Base-by-base conservation (phyloP, 2,329 filamentous ascomycete genomes). In the Teratosphaeriaceae sp. region DNA sequence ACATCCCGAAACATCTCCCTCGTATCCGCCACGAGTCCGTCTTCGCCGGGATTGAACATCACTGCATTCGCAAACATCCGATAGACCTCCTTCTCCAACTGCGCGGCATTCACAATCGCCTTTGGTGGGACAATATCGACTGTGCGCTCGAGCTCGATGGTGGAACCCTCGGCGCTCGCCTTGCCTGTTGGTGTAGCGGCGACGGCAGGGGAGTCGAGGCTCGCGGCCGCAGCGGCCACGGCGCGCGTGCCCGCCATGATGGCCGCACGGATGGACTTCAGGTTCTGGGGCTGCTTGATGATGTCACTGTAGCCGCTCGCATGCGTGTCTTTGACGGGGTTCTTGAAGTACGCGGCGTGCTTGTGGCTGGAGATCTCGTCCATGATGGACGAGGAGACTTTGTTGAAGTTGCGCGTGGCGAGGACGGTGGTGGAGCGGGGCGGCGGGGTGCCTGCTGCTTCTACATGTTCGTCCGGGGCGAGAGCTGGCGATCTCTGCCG, bases 21-120 rank as follows among this genome's bases (percentile, higher is more conserved):
- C 1, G 89, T 88, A 59, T 94, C 88, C 46, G 85, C 83, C 23
- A 95, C 89, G 22, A 96, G 82, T 3, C 85, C 87, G 27, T 90
- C 87, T 64, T 94, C 88, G 49, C 94, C 87, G 0, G 85, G 82
- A 56, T 97, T 97, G 71, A 95, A 98, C 92, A 98, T 97, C 65
- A 96, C 85, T 15, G 92, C 90, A 58, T 97, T 97, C 53, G 88
- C 88, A 63, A 97, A 95, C 86, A 97, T 96, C 56, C 94, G 85
- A 55, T 94, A 87, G 9, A 97, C 71, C 63, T 97, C 90, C 52
- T 88, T 87, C 65, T 97, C 90, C 13, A 97, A 74, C 62, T 97
- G 92, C 1, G 84, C 80, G 39, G 85, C 89, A 64, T 97, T 97
- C 64, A 97, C 86, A 55, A 97, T 95, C 16, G 82, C 87, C 55